Conservation (phyloP, 2,329 filamentous ascomycete species). For the Trichoderma breve region DNA sequence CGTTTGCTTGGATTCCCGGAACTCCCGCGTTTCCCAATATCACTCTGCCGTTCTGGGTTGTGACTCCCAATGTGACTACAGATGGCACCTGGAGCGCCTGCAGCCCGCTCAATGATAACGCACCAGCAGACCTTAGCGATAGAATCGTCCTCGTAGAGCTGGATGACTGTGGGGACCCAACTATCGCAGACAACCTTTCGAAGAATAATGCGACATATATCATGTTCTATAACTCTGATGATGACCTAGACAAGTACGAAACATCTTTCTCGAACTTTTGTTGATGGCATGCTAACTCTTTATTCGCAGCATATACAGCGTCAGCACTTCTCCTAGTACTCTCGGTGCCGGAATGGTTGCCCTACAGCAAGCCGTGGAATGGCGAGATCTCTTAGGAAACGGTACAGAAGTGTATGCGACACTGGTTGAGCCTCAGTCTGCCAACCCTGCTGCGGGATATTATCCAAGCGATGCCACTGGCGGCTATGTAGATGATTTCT, state of each 20-base stretch:
- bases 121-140: conserved; percentile 52
- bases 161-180: conserved; percentile 46
- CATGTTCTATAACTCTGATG: conserved; percentile 57
- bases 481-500: conserved; percentile 52
- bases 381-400: not conserved
- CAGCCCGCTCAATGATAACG: conserved; percentile 47
- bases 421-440: not conserved
- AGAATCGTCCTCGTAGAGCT: conserved; percentile 59
- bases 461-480: conserved; percentile 43
- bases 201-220: conserved; percentile 55
- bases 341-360: conserved; percentile 33
- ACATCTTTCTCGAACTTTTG: no score
- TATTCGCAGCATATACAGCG: not conserved
- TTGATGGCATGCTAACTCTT: not conserved
- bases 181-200: conserved; percentile 51
- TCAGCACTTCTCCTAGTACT: conserved; percentile 29
- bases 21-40: not conserved
- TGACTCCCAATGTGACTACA: conserved; percentile 45
- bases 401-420: conserved; percentile 3
- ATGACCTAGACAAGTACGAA: conserved; percentile 24
- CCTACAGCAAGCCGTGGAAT: conserved; percentile 30
- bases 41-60: conserved; percentile 47
- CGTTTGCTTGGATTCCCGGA: conserved; percentile 3
- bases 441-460: not conserved
- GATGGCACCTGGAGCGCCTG: conserved; percentile 50